phyloP scores from a whole-genome alignment of 2,329 filamentous ascomycete genomes.

The Apiospora rasikravindrae region DNA sequence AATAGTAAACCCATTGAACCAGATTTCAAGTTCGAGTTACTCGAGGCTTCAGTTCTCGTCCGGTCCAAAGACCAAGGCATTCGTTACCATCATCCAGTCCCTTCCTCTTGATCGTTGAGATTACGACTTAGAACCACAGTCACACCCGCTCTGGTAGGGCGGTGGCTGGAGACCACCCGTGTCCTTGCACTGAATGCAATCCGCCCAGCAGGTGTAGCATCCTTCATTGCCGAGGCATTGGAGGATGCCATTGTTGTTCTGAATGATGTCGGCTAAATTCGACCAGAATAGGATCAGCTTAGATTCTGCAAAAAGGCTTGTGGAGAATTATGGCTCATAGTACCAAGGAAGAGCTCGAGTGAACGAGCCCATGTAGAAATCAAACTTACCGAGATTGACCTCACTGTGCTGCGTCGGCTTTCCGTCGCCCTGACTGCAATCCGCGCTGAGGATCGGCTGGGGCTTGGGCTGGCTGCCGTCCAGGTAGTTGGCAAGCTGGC shows the following conservation, averaged over 20 bases:
- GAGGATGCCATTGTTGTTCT: not conserved
- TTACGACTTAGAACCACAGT: not conserved
- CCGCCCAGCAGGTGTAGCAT: not conserved
- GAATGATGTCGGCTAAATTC: not conserved
- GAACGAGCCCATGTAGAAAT: not conserved
- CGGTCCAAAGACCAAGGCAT: not conserved
- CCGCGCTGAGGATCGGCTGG: not conserved
- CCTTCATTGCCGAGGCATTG: not conserved
- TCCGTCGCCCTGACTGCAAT: not conserved
- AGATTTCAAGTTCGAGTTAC: not conserved
- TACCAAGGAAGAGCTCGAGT: too few relatives aligned
- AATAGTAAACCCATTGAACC: not conserved
- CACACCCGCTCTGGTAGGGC: not conserved
- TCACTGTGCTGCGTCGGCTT: not conserved
- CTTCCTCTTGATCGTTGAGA: not conserved
- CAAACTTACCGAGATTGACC: not conserved
- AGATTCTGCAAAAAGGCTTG: not conserved
- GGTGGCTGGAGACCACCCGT: not conserved
- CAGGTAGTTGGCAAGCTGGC: not conserved
- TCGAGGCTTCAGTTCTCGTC: too few relatives aligned
- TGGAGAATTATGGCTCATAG: not conserved
- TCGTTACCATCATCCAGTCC: not conserved
- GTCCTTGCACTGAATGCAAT: not conserved
- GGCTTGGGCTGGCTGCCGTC: not conserved
- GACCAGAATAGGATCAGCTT: not conserved